Base-by-base conservation (phyloP, 116 monocot species). In the Papilionanthe hybrid region DNA sequence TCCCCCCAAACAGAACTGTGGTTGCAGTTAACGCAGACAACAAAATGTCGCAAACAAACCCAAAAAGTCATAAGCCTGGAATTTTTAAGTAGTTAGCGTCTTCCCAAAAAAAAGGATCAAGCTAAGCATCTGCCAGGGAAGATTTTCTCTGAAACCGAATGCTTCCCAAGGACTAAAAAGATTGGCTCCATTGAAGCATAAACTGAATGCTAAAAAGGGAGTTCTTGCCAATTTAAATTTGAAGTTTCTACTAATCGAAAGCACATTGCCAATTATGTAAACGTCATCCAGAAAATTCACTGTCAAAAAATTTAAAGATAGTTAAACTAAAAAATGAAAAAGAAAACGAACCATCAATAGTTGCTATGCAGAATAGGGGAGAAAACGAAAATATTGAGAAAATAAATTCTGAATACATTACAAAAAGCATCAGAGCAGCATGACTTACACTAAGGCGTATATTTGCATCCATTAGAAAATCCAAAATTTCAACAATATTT, bases 381-480 rank as follows among this genome's bases (percentile, higher is more conserved):
- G 8, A 56, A 63, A 23, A 3, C 0, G 15, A 8, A 29, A 68
- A 30, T 69, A 9, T 69, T 6, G 17, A 69, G 13, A 15, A 41
- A 17, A 37, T 13, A 41, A 32, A 18, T 32, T 69, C 17, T 69
- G 37, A 69, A 69, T 69, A 2, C 32, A 69, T 17, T 69, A 44
- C 15, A 29, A 4, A 73, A 43, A n/a, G 45, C 22, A 57, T 53
- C 72, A 75, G 18, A 75, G 7, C 5, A 73, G n/a, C 42, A 58
- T 28, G 37, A 13, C 94, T 84, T 90, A 97, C 97, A 82, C 94
- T 97, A n/a, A 97, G 81, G 9, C 83, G 86, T 72, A 92, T 87
- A 79, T 97, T 97, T 80, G 97, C 87, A 84, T 97, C 92, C 94
- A 94, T 86, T 29, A 97, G 88, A 86, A 97, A 97, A 79, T 94